These are phyloP conservation scores for Chlamydomonas reinhardtii DNA, from an alignment of 163 green algal genomes.

Conservation along the genomic window DNA sequence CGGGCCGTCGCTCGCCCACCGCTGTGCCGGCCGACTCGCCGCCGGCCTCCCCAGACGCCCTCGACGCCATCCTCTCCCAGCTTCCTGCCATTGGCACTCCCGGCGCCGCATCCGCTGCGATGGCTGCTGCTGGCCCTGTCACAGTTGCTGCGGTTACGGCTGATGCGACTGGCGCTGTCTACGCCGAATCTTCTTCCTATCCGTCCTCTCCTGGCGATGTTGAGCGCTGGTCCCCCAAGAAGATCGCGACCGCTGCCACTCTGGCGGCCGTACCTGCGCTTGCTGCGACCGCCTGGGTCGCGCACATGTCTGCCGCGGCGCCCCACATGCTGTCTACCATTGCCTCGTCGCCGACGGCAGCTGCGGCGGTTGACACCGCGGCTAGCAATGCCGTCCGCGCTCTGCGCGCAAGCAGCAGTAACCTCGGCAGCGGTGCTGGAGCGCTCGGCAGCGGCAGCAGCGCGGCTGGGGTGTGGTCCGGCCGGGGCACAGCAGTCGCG, in stretches of 20 bases:
- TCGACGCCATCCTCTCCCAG: background rate
- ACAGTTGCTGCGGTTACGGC: background rate
- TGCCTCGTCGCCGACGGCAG: background rate
- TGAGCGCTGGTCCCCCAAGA: background rate
- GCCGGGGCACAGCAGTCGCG: background rate
- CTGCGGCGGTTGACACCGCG: background rate
- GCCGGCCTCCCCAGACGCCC: too few relatives aligned
- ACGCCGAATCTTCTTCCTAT: too few relatives aligned
- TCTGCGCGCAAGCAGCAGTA: background rate
- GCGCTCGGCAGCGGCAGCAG: background rate
- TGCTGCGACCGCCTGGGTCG: background rate
- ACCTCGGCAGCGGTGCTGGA: background rate
- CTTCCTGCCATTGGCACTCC: background rate
- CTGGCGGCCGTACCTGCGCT: conserved; percentile 3
- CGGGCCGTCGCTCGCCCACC: too few relatives aligned
- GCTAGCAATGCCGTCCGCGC: background rate
- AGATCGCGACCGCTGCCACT: background rate
- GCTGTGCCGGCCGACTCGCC: too few relatives aligned
- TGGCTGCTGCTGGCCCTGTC: background rate
- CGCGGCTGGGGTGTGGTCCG: background rate
- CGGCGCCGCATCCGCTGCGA: background rate
- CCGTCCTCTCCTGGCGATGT: background rate
- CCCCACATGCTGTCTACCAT: background rate
- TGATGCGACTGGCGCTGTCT: background rate
- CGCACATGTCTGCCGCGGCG: background rate